A percentile compares a stretch with the other conserved stretches of the same genome.
These are phyloP conservation scores for Hymenochaete sp. DNA, from an alignment of 1,284 basidiomycete genomes.

Conservation along the genomic window DNA sequence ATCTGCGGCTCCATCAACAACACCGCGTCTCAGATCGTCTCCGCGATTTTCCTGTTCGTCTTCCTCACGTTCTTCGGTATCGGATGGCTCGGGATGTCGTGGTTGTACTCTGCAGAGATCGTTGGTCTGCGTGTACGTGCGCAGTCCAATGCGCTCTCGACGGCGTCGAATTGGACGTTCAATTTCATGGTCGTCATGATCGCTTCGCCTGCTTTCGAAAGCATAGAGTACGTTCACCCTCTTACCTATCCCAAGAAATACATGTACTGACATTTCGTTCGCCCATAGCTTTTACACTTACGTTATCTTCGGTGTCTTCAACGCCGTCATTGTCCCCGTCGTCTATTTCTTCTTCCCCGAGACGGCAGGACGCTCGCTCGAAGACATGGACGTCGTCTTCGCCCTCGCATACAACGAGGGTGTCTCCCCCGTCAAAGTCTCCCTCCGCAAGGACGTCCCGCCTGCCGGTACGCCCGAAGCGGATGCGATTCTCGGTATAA, in stretches of 20 bases:
- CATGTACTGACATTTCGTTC: conserved; percentile 28
- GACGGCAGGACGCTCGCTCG: conserved; percentile 53
- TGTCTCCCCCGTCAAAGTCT: conserved; percentile 47
- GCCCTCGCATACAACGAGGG: conserved; percentile 49
- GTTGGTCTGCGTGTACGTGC: conserved; percentile 53
- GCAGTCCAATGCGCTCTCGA: conserved; percentile 59
- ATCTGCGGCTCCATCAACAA: conserved; percentile 45
- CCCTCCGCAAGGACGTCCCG: conserved; percentile 47
- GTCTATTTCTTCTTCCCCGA: conserved; percentile 65
- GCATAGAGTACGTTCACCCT: conserved; percentile 51
- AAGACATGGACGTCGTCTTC: conserved; percentile 61
- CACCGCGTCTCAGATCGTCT: conserved; percentile 40
- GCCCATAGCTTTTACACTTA: conserved; percentile 1
- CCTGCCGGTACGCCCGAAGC: conserved; percentile 17
- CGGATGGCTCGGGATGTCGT: conserved; percentile 68
- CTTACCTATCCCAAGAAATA: too few species aligned
- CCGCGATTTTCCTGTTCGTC: conserved; percentile 53
- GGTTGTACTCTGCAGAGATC: conserved; percentile 63
- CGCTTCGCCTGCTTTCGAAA: conserved; percentile 55
- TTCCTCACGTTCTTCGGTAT: conserved; percentile 68
- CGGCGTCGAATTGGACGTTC: conserved; percentile 63
- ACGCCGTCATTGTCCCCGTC: conserved; percentile 50
- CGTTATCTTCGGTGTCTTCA: conserved; percentile 48
- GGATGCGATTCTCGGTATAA: conserved; percentile 16
- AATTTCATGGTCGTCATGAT: conserved; percentile 63